Conservation (phyloP, 2,329 filamentous ascomycete genomes). For the Colletotrichum godetiae region DNA sequence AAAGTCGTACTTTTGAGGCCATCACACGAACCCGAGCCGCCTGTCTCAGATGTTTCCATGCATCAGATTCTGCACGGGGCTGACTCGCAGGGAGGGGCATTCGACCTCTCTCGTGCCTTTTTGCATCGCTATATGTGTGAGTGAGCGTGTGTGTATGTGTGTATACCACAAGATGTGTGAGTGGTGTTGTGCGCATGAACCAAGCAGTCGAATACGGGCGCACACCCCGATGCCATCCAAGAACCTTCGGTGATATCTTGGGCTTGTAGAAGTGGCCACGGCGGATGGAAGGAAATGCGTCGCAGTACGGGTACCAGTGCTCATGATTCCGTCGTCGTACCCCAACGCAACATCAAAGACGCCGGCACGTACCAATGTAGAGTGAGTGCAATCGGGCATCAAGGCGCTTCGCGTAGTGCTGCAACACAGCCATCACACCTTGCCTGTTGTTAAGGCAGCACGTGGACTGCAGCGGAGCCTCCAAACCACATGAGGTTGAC, state of each 20-base stretch:
- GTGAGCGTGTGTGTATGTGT: neutral
- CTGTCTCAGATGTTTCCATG: conserved; percentile 28
- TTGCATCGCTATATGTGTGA: neutral
- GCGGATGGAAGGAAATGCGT: neutral
- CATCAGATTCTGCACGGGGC: conserved; percentile 25
- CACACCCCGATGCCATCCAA: neutral
- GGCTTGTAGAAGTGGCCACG: neutral
- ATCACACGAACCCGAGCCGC: conserved; percentile 24
- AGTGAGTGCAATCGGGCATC: neutral
- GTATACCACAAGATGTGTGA: neutral
- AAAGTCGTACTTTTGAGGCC: neutral
- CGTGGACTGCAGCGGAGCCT: neutral
- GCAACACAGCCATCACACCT: conserved; percentile 4
- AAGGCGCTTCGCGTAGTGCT: neutral
- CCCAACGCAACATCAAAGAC: neutral
- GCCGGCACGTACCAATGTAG: neutral
- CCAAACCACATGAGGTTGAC: neutral
- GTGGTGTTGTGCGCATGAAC: conserved; percentile 9
- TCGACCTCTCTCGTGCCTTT: neutral
- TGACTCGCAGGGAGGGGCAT: conserved; percentile 21
- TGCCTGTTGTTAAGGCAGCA: conserved; percentile 2
- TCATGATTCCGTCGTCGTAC: neutral
- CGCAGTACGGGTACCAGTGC: neutral
- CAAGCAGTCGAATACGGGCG: conserved; percentile 9
- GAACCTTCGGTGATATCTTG: neutral